Conservation (phyloP, 768 basidiomycete genomes). For the Mycena rosella region DNA sequence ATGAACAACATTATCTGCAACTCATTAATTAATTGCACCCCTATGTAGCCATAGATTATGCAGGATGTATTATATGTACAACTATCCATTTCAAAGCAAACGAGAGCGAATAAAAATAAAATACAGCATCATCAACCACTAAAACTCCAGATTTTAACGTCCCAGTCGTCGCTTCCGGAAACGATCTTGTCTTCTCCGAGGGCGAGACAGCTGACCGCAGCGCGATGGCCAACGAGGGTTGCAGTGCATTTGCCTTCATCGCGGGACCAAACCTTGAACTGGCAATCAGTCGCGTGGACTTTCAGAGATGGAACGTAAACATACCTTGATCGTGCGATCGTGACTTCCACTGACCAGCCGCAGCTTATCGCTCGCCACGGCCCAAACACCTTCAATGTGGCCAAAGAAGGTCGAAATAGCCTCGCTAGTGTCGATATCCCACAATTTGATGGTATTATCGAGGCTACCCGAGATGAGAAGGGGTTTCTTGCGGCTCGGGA, state of each 20-base stretch:
- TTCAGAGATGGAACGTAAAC: slow-evolving; percentile 15
- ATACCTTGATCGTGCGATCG: slow-evolving; percentile 96
- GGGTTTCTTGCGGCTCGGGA: slow-evolving; percentile 63
- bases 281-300: slow-evolving; percentile 22
- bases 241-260: slow-evolving; percentile 90
- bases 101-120: slow-evolving; percentile 7
- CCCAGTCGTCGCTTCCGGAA: slow-evolving; percentile 95
- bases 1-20: neutral
- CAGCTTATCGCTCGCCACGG: slow-evolving; percentile 91
- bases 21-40: slow-evolving; percentile 4
- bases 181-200: slow-evolving; percentile 96
- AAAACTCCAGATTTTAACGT: slow-evolving; percentile 88
- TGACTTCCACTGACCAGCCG: slow-evolving; percentile 94
- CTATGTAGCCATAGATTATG: slow-evolving; percentile 24
- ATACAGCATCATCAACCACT: slow-evolving; percentile 48
- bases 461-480: slow-evolving; percentile 90
- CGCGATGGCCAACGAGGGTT: slow-evolving; percentile 94
- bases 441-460: slow-evolving; percentile 96
- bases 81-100: slow-evolving; percentile 16
- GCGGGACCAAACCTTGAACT: slow-evolving; percentile 87
- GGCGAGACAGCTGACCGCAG: slow-evolving; percentile 91
- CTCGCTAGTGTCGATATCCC: slow-evolving; percentile 93
- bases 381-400: slow-evolving; percentile 99
- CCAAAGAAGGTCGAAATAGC: slow-evolving; percentile 90
- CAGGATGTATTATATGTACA: slow-evolving; percentile 3